Evolutionary conservation across 225 moss, liverwort and hornwort species (phyloP), one percentile per base, ranked within the genome.

Genomic region (Climacium dendroides): DNA sequence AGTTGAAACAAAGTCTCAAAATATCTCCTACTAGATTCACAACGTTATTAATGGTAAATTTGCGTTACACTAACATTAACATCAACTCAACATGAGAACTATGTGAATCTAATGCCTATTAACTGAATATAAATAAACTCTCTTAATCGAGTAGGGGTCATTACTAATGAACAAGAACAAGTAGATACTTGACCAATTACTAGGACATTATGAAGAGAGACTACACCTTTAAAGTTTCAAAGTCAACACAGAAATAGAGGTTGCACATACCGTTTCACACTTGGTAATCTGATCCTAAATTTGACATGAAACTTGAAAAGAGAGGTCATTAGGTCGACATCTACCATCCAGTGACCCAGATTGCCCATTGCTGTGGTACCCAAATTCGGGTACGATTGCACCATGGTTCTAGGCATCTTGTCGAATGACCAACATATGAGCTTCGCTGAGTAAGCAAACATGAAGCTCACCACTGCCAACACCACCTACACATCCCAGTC

Each of bases 361-460:
- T 90, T 83, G 55, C 97, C 97, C 89, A 94, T 93, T 41, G 93
- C 97, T 63, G 93, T 91, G 47, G 90, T 90, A 20, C 96, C 97
- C 89, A 97, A 83, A 91, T 95, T 96, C 26, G 97, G 96, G 86
- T 97, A 97, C 4, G 97, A 97, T 66, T 93, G 97, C 61, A 96
- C 93, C 88, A 95, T 52, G 43, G 83, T 85, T 54, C 88, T 83
- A 19, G 96, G 96, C 87, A 97, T 91, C 90, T 93, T 95, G 72
- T 95, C 94, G 76, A 96, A 96, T 78, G 97, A 97, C 87, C 95
- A 92, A 89, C 96, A 96, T 74, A 97, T 95, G 13, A 96, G 88
- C 92, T 95, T 96, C 41, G 97, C 97, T 54, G 97, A 95, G 90
- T 95, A 92, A 19, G 94, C 87, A 87, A 97, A 93, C 80, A 96